phyloP scores from a whole-genome alignment of 1,139 yeast species.

The Blastobotrys proliferans region DNA sequence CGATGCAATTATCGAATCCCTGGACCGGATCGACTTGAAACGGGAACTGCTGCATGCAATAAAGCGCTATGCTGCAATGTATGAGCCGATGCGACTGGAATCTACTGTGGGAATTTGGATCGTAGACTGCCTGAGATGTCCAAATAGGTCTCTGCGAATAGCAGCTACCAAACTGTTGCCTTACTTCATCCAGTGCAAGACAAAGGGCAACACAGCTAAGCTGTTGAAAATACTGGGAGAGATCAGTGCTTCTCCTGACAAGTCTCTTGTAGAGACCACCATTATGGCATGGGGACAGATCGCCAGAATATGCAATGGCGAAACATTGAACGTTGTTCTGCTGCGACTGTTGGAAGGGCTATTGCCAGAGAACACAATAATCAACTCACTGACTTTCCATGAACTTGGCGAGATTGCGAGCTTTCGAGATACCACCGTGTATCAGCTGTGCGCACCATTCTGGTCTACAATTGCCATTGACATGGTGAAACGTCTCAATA shows the following conservation, averaged over 20 bases:
- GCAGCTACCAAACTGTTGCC: conserved; percentile 26
- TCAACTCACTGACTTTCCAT: conserved; percentile 59
- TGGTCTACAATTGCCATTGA: conserved; percentile 70
- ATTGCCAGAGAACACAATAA: conserved; percentile 57
- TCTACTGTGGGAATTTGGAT: conserved; percentile 30
- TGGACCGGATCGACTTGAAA: conserved; percentile 12
- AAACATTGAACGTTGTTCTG: conserved; percentile 56
- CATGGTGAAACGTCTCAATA: conserved; percentile 50
- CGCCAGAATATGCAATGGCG: conserved; percentile 56
- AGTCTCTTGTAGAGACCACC: conserved; percentile 56
- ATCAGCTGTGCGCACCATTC: conserved; percentile 71
- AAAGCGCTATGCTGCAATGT: conserved; percentile 18
- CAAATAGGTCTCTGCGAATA: conserved; percentile 27
- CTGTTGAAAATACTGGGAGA: conserved; percentile 20
- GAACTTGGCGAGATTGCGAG: conserved; percentile 48
- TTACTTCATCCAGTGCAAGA: conserved; percentile 17
- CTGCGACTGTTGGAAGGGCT: conserved; percentile 56
- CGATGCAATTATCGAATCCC: conserved; percentile 6
- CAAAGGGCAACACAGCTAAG: conserved; percentile 14
- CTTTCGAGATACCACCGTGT: conserved; percentile 36
- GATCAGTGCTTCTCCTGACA: conserved; percentile 17
- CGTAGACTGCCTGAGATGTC: conserved; percentile 25
- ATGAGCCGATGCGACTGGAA: conserved; percentile 18
- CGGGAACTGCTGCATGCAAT: conserved; percentile 21
- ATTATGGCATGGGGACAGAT: conserved; percentile 58